Evolutionary conservation across 2,329 filamentous ascomycete genomes (phyloP).

Genomic region (Cladobotryum mycophilum): DNA sequence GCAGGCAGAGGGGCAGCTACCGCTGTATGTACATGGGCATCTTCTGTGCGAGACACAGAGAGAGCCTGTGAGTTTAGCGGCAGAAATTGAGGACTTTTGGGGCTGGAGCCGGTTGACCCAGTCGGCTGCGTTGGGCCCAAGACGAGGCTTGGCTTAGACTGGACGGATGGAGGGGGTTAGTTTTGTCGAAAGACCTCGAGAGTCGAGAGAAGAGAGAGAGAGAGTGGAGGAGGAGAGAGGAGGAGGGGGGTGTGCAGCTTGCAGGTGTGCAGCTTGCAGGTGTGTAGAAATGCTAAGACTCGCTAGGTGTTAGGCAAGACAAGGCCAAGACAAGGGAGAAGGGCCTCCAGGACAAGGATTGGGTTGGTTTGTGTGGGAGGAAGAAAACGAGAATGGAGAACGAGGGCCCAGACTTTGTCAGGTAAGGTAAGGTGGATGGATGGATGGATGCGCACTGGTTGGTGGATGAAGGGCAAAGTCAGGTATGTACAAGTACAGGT

Average conservation of each 20-base stretch:
- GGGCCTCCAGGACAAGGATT: not conserved
- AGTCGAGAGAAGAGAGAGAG: too few species aligned
- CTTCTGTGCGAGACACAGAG: not conserved
- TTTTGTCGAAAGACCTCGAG: too few species aligned
- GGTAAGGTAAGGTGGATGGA: not conserved
- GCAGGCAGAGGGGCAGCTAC: conserved; percentile 9
- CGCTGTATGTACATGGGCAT: too few species aligned
- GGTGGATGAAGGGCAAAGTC: not conserved
- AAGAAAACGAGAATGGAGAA: not conserved
- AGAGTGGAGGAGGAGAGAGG: not conserved
- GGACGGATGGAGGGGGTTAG: conserved; percentile 4
- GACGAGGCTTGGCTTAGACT: conserved; percentile 2
- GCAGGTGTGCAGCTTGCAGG: too few species aligned
- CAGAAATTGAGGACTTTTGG: conserved; percentile 8
- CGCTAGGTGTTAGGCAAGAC: too few species aligned
- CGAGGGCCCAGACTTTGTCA: not conserved
- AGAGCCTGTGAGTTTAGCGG: not conserved
- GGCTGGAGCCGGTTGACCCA: conserved; percentile 1
- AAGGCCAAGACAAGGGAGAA: too few species aligned
- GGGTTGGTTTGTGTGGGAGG: not conserved
- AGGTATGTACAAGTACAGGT: not conserved
- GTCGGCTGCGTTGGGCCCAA: conserved; percentile 8
- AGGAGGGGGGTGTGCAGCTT: not conserved
- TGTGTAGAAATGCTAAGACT: too few species aligned
- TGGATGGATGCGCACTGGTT: not conserved